Evolutionary conservation across 129 eudicot species (phyloP).

Genomic region (Centrapalus pauciflorus): DNA sequence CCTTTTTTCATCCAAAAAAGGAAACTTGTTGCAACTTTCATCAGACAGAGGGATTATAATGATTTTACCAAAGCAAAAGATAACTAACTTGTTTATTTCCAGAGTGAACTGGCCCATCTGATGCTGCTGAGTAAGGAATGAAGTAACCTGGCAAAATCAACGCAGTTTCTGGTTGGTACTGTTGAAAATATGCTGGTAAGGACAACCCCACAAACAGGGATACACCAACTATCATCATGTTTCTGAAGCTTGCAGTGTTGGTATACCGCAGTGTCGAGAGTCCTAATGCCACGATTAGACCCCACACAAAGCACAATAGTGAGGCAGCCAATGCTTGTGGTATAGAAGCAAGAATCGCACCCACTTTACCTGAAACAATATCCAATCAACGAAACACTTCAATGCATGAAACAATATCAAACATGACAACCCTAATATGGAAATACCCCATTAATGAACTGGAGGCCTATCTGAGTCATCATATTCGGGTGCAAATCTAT

Average conservation of each 20-base stretch:
- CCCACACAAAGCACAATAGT: slow-evolving; percentile 84
- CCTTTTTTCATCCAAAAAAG: too few species aligned
- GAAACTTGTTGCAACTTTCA: too few species aligned
- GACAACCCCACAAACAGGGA: slow-evolving; percentile 90
- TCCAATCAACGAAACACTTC: neutral
- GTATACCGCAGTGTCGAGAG: slow-evolving; percentile 64
- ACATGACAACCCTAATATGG: too few species aligned
- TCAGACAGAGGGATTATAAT: neutral
- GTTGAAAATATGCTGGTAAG: slow-evolving; percentile 86
- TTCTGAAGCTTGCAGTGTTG: slow-evolving; percentile 70
- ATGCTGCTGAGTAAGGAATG: slow-evolving; percentile 87
- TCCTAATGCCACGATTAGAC: slow-evolving; percentile 65
- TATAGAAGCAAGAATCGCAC: slow-evolving; percentile 97
- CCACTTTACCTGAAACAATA: slow-evolving; percentile 67
- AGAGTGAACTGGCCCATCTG: slow-evolving; percentile 74
- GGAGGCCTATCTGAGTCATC: neutral
- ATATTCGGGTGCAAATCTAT: neutral
- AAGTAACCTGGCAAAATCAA: slow-evolving; percentile 71
- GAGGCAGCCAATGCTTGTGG: slow-evolving; percentile 96
- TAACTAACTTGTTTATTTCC: slow-evolving; percentile 54
- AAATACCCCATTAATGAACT: neutral
- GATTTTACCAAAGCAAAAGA: neutral
- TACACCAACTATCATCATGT: slow-evolving; percentile 67
- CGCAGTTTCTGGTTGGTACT: slow-evolving; percentile 60
- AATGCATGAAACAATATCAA: neutral